phyloP scores from a whole-genome alignment of 1,139 yeast species.

The Chernovozyma sophiae-reginae region DNA sequence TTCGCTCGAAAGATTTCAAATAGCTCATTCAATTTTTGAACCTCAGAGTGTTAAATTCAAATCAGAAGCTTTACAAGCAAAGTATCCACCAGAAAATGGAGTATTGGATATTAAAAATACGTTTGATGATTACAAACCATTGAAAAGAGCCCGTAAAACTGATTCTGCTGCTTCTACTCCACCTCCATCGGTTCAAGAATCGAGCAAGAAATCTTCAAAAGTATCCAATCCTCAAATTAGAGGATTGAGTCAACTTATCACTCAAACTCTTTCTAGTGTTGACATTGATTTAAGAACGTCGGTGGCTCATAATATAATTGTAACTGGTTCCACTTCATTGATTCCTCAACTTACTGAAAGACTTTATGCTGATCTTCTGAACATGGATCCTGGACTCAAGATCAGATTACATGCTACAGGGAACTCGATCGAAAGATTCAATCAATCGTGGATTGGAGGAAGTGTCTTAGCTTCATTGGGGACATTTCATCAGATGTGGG shows the following conservation, averaged over 20 bases:
- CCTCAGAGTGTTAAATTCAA: constrained; percentile 46
- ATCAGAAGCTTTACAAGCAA: constrained; percentile 16
- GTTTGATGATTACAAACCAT: constrained; percentile 64
- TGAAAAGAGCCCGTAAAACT: constrained; percentile 54
- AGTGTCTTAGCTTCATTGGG: constrained; percentile 89
- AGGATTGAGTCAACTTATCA: constrained; percentile 69
- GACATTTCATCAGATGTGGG: constrained; percentile 97
- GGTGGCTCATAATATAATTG: constrained; percentile 84
- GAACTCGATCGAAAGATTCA: constrained; percentile 74
- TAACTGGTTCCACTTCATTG: constrained; percentile 86
- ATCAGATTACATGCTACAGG: constrained; percentile 88
- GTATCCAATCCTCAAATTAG: constrained; percentile 21
- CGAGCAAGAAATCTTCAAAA: not conserved
- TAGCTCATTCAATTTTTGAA: constrained; percentile 74
- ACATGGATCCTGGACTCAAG: constrained; percentile 84
- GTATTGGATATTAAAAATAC: constrained; percentile 32
- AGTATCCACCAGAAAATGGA: constrained; percentile 36
- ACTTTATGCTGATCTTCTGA: constrained; percentile 67
- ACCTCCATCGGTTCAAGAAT: constrained; percentile 22
- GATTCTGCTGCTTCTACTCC: constrained; percentile 39
- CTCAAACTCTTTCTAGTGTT: constrained; percentile 62
- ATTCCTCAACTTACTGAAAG: constrained; percentile 88
- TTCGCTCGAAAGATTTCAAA: constrained; percentile 55
- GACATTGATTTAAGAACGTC: constrained; percentile 92
- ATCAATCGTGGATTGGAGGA: constrained; percentile 95